A percentile compares a stretch with the other conserved stretches of the same genome.
Evolutionary conservation across 2,329 filamentous ascomycete species (phyloP).

Genomic region (Triangularia setosa): DNA sequence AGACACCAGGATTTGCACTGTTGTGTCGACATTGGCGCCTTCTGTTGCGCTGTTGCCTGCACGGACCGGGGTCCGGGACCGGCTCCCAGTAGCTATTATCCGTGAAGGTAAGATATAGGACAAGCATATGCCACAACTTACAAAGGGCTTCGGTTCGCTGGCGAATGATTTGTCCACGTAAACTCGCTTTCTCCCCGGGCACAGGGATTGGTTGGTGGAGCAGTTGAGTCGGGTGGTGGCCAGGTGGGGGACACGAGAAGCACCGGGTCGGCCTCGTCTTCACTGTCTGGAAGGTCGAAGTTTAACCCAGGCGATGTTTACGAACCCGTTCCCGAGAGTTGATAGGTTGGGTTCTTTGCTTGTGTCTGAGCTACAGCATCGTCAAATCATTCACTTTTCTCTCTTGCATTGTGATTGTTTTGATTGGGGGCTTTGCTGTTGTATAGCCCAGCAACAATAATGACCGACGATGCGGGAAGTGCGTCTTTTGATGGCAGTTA

Average conservation of each 20-base stretch:
- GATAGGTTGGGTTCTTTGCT: background rate
- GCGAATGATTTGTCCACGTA: background rate
- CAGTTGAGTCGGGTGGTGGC: background rate
- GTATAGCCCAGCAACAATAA: too few species aligned
- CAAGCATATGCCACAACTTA: background rate
- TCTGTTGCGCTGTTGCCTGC: too few species aligned
- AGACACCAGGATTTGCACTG: too few species aligned
- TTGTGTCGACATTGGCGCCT: too few species aligned
- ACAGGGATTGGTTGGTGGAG: background rate
- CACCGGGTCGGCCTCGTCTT: background rate
- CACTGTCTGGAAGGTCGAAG: background rate
- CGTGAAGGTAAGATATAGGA: background rate
- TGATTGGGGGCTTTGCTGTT: background rate
- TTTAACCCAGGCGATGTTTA: background rate
- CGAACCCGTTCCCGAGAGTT: background rate
- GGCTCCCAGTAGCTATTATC: background rate
- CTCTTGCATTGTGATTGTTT: background rate
- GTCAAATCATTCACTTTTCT: background rate
- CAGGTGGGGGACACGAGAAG: too few species aligned
- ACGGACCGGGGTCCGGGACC: background rate
- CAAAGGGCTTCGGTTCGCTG: background rate
- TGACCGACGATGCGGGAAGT: too few species aligned
- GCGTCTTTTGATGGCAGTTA: too few species aligned
- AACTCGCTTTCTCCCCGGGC: background rate
- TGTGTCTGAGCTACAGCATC: background rate